Evolutionary conservation across 2,329 filamentous ascomycete species (phyloP).

Genomic region (Aspergillus nomiae): DNA sequence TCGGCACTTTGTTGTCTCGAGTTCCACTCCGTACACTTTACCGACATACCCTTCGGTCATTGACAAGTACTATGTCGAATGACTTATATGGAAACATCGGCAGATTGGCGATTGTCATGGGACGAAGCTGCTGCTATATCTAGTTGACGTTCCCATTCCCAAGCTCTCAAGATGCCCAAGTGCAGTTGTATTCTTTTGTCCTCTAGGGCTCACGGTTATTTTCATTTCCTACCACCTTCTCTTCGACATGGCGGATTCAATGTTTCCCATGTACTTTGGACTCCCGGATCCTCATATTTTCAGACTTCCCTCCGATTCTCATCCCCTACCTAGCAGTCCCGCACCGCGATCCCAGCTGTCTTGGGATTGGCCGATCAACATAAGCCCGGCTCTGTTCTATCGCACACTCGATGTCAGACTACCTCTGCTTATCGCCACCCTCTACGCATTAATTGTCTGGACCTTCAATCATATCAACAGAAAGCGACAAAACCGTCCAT

Average conservation of each 20-base stretch:
- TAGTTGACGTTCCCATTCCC: not conserved
- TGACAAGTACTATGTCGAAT: no score
- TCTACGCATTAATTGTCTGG: not conserved
- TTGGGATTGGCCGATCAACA: not conserved
- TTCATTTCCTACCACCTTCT: not conserved
- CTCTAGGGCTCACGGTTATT: not conserved
- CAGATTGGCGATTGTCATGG: no score
- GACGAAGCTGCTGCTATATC: not conserved
- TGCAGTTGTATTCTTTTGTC: not conserved
- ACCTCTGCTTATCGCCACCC: not conserved
- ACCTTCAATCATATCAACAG: not conserved
- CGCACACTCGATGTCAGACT: not conserved
- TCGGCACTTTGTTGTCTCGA: no score
- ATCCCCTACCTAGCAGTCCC: not conserved
- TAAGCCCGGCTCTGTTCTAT: not conserved
- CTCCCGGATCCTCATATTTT: not conserved
- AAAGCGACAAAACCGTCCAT: not conserved
- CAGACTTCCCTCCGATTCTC: not conserved
- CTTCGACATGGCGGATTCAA: not conserved
- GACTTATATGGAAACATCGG: no score
- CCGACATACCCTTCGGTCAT: no score
- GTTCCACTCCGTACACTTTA: no score
- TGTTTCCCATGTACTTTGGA: not conserved
- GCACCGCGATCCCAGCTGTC: not conserved
- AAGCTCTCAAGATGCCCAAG: not conserved